Evolutionary conservation across 2,329 filamentous ascomycete species (phyloP), one percentile per base, ranked within the genome.

Genomic region (Fusarium kyushuense): DNA sequence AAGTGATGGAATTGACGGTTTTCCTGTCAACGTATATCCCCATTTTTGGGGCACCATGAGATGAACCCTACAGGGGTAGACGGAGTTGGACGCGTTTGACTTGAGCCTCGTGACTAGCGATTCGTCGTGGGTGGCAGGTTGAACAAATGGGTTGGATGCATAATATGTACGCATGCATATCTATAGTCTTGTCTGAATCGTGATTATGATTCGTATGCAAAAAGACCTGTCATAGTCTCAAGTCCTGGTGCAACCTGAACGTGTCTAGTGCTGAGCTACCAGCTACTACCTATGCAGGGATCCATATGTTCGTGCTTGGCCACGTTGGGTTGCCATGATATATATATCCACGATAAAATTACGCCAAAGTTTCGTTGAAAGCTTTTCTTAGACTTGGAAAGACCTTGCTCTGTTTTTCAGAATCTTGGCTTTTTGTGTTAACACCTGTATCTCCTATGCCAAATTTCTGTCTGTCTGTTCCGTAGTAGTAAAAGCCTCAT

Each of bases 401-500:
- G 6, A 6, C 11, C 8, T 19, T 49, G 12, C 8, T 36, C 8
- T 10, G 5, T 14, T 2, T 23, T n/a, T n/a, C 14, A 10, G 11
- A 19, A 19, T 6, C 12, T 13, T 12, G 13, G 4, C 8, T 5
- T 27, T 36, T 4, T 12, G 8, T n/a, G 13, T 49, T 21, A 5
- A 16, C n/a, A 25, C 21, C 29, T 6, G 14, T 49, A n/a, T 7
- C 13, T 49, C 17, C 4, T 6, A 10, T 19, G 30, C 6, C 21
- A 10, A 27, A 10, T 19, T n/a, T 19, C 12, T 33, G 45, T 33
- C 38, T 38, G n/a, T 19, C 21, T 23, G 16, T 8, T 36, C 17
- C 30, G 36, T n/a, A n/a, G 33, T 17, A 8, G 19, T 27, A 49
- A 38, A 21, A 14, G 23, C 41, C 43, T 51, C 55, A 61, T 61